Evolutionary conservation across 352 stramenopile species (phyloP).

Genomic region (Blastocystis sp.): DNA sequence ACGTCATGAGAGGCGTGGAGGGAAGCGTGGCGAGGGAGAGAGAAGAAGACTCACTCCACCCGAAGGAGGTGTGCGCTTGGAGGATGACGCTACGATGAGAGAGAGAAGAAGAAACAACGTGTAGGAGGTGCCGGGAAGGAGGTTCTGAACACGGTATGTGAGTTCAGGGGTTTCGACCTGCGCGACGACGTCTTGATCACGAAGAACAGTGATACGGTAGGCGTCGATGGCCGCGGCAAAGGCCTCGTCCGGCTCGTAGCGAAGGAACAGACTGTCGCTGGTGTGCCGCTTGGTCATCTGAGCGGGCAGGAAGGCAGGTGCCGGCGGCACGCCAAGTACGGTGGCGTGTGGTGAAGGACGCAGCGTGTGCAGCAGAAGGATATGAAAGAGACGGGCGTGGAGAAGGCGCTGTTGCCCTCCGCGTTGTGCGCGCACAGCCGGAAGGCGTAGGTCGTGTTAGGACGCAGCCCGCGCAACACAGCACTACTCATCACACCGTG

Average conservation of each 20-base stretch:
- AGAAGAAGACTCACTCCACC: constrained; percentile 14
- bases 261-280: background rate
- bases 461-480: background rate
- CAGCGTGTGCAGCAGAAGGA: background rate
- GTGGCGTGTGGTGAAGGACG: background rate
- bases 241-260: constrained; percentile 14
- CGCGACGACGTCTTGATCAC: background rate
- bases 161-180: background rate
- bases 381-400: background rate
- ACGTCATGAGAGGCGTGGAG: background rate
- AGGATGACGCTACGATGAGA: constrained; percentile 17
- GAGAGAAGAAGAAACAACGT: background rate
- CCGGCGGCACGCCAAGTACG: constrained; percentile 13
- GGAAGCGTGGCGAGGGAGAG: constrained; percentile 31
- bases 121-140: constrained; percentile 41
- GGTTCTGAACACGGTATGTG: background rate
- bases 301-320: background rate
- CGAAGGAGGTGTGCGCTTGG: constrained; percentile 29
- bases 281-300: constrained; percentile 23
- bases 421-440: constrained; percentile 46
- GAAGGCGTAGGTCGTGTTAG: background rate
- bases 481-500: background rate
- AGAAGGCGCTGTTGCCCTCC: constrained; percentile 28
- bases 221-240: constrained; percentile 12
- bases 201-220: constrained; percentile 9